Conservation (phyloP, 148 eudicot species). For the Beta vulgaris region DNA sequence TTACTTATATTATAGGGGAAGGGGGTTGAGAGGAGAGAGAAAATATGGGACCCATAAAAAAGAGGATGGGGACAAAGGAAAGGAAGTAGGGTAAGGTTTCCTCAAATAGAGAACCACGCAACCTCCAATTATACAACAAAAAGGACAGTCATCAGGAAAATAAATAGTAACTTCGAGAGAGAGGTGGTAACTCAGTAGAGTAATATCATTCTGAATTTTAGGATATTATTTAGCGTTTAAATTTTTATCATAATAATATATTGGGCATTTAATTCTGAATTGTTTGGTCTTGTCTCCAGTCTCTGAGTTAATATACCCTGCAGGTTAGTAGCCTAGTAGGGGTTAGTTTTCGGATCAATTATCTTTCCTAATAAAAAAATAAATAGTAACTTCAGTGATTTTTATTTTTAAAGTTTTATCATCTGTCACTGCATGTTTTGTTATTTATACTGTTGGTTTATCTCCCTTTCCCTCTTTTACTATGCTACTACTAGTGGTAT, state of each 20-base stretch:
- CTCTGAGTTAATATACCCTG: too few relatives aligned
- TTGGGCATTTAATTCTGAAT: too few relatives aligned
- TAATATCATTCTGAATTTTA: too few relatives aligned
- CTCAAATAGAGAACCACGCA: slow-evolving; percentile 19
- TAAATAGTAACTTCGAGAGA: background rate
- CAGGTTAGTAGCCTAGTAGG: too few relatives aligned
- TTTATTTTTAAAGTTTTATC: background rate
- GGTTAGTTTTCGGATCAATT: too few relatives aligned
- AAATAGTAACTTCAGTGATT: background rate
- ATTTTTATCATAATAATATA: too few relatives aligned
- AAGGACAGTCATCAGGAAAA: too few relatives aligned
- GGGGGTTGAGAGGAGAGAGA: slow-evolving; percentile 9
- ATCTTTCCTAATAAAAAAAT: too few relatives aligned
- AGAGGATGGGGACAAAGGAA: background rate
- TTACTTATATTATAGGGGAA: background rate
- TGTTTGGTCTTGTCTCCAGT: too few relatives aligned
- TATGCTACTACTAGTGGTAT: too few relatives aligned
- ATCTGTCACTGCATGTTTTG: background rate
- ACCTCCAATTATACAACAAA: slow-evolving; percentile 1
- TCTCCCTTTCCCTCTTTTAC: background rate
- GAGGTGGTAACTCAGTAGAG: too few relatives aligned
- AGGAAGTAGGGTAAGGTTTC: slow-evolving; percentile 15
- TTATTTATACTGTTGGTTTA: background rate
- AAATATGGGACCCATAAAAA: slow-evolving; percentile 23
- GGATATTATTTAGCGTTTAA: too few relatives aligned